Evolutionary conservation across 208 protist species (phyloP), one percentile per base, ranked within the genome.

Genomic region (Leishmania tarentolae): DNA sequence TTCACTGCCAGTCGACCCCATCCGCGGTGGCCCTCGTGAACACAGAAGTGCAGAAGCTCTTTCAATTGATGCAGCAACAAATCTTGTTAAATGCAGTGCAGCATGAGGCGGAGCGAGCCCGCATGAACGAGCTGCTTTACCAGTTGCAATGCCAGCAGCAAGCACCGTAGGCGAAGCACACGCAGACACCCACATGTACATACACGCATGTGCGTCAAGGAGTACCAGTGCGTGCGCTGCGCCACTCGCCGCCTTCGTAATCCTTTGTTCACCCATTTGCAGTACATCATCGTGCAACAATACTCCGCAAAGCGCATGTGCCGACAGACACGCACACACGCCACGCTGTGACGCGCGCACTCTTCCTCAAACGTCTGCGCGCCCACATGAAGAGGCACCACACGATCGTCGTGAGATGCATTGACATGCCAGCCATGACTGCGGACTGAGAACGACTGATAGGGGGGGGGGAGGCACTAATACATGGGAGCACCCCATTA

Each of bases 111-210:
- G 90, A 95, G 81, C 77, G 90, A 17, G 72, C 82, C 17, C 88
- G 83, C 40, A 82, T 92, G 86, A 91, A 90, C 53, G 90, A 94
- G 76, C 59, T 85, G 1, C 73, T 95, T 13, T 89, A 89, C 61
- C 83, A 68, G 37, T 17, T 77, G 5, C 71, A 75, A 75, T 44
- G 46, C 31, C 71, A 75, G 46, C 71, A 59, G 71, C 71, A 9
- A 69, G 24, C 59, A 52, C 61, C 74, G 31, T 76, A 73, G 70
- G 52, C 9, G 15, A 8, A 37, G 46, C 69, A 35, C 79, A 44
- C 66, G 13, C 24, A 5, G 9, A 24, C 37, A 17, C 15, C 15
- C 11, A 19, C 15, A 75, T 75, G 50, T 17, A 40, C 71, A 13
- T 13, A 37, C 50, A 35, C 52, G 19, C n/a, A 40, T 50, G 65